A percentile compares a stretch with the other conserved stretches of the same genome.
Evolutionary conservation across 2,329 filamentous ascomycete genomes (phyloP).

Genomic region (Domatiomyces globalis): DNA sequence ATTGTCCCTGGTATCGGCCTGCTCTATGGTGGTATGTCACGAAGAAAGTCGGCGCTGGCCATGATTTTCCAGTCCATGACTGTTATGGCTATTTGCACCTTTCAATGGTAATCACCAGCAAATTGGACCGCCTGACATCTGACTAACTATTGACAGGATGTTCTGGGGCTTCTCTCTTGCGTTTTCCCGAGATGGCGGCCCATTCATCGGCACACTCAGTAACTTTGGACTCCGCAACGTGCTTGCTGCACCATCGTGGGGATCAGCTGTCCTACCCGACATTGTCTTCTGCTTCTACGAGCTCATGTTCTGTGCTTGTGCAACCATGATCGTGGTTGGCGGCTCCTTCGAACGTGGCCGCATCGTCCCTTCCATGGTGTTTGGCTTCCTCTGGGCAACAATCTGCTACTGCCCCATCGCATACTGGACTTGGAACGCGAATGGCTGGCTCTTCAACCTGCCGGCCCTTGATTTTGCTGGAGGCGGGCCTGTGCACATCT

Average conservation of each 20-base stretch:
- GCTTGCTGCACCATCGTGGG: conserved; percentile 36
- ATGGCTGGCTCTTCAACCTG: conserved; percentile 55
- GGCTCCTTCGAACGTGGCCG: conserved; percentile 49
- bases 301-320: conserved; percentile 42
- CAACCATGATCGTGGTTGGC: conserved; percentile 48
- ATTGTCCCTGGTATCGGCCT: conserved; percentile 54
- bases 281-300: conserved; percentile 54
- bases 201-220: conserved; percentile 48
- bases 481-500: conserved; percentile 60
- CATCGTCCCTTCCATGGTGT: conserved; percentile 49
- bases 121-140: not conserved
- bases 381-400: conserved; percentile 57
- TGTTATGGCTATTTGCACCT: conserved; percentile 31
- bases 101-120: not conserved
- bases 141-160: conserved; percentile 34
- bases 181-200: conserved; percentile 44
- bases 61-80: conserved; percentile 49
- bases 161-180: conserved; percentile 52
- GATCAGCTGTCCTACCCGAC: conserved; percentile 42
- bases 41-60: conserved; percentile 46
- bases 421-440: conserved; percentile 63
- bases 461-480: conserved; percentile 61
- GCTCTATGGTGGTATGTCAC: conserved; percentile 49
- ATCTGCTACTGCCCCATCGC: conserved; percentile 57
- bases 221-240: conserved; percentile 50